Conservation (phyloP, 176 grass and related monocot genomes). For the Oryza nivara region DNA sequence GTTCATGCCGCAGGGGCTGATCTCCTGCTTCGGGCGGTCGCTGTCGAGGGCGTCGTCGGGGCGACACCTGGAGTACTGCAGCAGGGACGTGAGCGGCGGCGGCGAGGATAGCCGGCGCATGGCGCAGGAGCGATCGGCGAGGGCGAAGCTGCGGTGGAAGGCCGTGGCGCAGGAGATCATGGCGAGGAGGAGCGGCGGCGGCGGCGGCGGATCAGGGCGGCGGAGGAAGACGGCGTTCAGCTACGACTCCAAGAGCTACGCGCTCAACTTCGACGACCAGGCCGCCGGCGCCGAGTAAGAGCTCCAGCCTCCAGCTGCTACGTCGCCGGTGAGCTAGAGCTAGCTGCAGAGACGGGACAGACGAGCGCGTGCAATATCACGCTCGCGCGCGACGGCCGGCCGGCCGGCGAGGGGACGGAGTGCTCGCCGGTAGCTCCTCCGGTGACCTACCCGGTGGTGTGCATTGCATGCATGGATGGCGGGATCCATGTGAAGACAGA, state of each 20-base stretch:
- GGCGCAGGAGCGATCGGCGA: slow-evolving; percentile 51
- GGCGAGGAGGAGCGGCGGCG: slow-evolving; percentile 26
- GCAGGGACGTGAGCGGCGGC: slow-evolving; percentile 33
- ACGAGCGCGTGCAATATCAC: neutral
- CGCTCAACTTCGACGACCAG: slow-evolving; percentile 71
- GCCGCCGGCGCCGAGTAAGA: slow-evolving; percentile 33
- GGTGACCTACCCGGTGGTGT: neutral
- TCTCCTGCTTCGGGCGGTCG: slow-evolving; percentile 63
- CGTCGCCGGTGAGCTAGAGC: neutral
- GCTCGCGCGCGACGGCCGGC: neutral
- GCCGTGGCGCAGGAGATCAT: slow-evolving; percentile 58
- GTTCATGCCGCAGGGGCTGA: slow-evolving; percentile 35
- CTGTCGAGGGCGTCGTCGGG: slow-evolving; percentile 52
- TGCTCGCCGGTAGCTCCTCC: neutral
- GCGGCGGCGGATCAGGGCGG: slow-evolving; percentile 6
- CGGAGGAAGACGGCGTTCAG: slow-evolving; percentile 51
- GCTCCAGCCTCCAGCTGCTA: neutral
- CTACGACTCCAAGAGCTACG: slow-evolving; percentile 68
- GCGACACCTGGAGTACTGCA: slow-evolving; percentile 54
- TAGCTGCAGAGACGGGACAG: neutral
- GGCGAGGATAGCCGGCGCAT: slow-evolving; percentile 32
- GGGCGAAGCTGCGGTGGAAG: slow-evolving; percentile 61
- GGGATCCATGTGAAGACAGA: neutral
- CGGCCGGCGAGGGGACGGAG: slow-evolving; percentile 10
- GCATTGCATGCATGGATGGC: neutral